Conservation (phyloP, 148 eudicot species). For the Vaccinium myrtillus region DNA sequence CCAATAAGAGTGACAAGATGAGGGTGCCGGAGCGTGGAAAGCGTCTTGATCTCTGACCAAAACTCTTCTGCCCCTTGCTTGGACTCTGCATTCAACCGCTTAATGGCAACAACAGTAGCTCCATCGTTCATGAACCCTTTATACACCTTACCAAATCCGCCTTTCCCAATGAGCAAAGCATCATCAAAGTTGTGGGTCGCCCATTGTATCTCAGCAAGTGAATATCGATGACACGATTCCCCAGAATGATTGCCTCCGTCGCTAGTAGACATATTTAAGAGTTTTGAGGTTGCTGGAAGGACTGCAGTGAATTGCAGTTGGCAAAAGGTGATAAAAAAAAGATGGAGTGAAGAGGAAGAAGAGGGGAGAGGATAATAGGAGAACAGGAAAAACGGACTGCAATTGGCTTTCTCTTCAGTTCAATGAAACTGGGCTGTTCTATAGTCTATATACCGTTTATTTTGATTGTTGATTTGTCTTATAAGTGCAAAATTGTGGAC, state of each 20-base stretch:
- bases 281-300: background rate
- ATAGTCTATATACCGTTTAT: no score
- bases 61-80: constrained; percentile 21
- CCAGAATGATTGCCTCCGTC: background rate
- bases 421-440: no score
- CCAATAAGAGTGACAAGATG: constrained; percentile 24
- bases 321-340: background rate
- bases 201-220: constrained; percentile 1
- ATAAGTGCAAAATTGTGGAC: no score
- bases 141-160: constrained; percentile 26
- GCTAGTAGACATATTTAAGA: background rate
- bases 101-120: constrained; percentile 13
- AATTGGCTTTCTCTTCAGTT: no score
- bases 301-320: background rate
- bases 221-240: constrained; percentile 5
- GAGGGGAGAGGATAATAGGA: background rate
- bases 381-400: no score
- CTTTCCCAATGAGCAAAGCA: constrained; percentile 9
- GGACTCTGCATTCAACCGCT: background rate
- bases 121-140: constrained; percentile 19
- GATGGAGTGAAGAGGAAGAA: background rate
- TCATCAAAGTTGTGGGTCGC: constrained; percentile 18
- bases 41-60: constrained; percentile 14
- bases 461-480: no score
- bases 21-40: constrained; percentile 16